Evolutionary conservation across 2,329 filamentous ascomycete species (phyloP), one percentile per base, ranked within the genome.

Genomic region (Tothia fuscella): DNA sequence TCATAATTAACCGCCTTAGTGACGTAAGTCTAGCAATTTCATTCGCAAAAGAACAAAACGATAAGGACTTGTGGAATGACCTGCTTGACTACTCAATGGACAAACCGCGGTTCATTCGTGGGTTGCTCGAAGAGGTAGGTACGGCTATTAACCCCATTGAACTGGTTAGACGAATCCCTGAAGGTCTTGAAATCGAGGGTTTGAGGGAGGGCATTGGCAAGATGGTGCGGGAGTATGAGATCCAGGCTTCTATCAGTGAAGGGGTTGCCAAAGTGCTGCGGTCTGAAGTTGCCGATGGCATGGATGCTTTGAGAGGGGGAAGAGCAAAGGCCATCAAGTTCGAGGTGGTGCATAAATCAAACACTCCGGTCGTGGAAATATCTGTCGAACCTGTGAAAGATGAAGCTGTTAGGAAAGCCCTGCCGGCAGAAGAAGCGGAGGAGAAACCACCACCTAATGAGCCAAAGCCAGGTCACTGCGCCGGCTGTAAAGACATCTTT

Each of bases 31-130:
- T 91, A 50, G 91, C 91, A 6, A 98, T 98, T 50, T 74, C 81
- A 1, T 98, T 98, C 54, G 88, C 87, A 41, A 95, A 95, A 59
- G 81, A 88, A 47, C 87, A 96, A 56, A 80, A 91, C 48, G 88
- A 95, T 52, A 78, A 80, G 0, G 88, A 95, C 51, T 71, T 98
- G 0, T 98, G 91, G 91, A 83, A 94, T 49, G 88, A 96, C 54
- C 70, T 98, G 6, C 74, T 98, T 5, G 78, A 89, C 51, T 96
- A 96, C 60, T 89, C 83, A 46, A 96, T 98, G 91, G 87, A 95
- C 63, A 94, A 95, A 56, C 91, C 91, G 1, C 77, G 77, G 30
- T 98, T 98, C 63, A 96, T 98, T 50, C 80, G 85, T 10, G 88
- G 84, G 0, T 67, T 98, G 3, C 74, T 98, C 0, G 86, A 94